These are phyloP conservation scores for Eucommia ulmoides DNA, from an alignment of 257 asterid genomes.

Conservation along the genomic window DNA sequence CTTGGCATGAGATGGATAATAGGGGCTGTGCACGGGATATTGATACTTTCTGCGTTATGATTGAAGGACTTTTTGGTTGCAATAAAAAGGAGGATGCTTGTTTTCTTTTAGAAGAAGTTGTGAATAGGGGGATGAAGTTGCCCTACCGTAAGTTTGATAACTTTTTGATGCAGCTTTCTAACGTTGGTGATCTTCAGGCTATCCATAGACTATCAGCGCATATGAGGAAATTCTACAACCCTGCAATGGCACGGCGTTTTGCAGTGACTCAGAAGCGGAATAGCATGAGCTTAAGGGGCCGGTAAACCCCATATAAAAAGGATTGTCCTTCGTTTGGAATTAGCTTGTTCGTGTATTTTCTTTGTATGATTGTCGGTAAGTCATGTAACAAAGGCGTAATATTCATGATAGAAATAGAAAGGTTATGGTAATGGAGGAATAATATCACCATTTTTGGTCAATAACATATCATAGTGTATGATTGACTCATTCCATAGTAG, in stretches of 20 bases:
- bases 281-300: conserved; percentile 61
- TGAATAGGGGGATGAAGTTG: conserved; percentile 47
- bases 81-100: conserved; percentile 44
- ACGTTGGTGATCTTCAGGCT: conserved; percentile 52
- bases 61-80: conserved; percentile 77
- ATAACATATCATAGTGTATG: too few species aligned
- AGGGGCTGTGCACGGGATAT: conserved; percentile 50
- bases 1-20: conserved; percentile 73
- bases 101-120: conserved; percentile 56
- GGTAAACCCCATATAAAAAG: too few species aligned
- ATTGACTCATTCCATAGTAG: too few species aligned
- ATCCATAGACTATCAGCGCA: conserved; percentile 77
- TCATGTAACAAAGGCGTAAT: too few species aligned
- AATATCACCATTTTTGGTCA: too few species aligned
- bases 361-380: too few species aligned
- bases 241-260: conserved; percentile 89
- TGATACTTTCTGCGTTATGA: conserved; percentile 74
- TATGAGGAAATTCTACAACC: conserved; percentile 76
- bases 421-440: too few species aligned
- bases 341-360: too few species aligned
- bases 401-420: too few species aligned
- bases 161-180: conserved; percentile 59
- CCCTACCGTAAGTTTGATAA: conserved; percentile 65
- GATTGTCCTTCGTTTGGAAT: too few species aligned
- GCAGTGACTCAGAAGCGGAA: conserved; percentile 62